A percentile compares a stretch with the other conserved stretches of the same genome.
Evolutionary conservation across 2,329 filamentous ascomycete genomes (phyloP).

Genomic region (Leptographium radiaticola): DNA sequence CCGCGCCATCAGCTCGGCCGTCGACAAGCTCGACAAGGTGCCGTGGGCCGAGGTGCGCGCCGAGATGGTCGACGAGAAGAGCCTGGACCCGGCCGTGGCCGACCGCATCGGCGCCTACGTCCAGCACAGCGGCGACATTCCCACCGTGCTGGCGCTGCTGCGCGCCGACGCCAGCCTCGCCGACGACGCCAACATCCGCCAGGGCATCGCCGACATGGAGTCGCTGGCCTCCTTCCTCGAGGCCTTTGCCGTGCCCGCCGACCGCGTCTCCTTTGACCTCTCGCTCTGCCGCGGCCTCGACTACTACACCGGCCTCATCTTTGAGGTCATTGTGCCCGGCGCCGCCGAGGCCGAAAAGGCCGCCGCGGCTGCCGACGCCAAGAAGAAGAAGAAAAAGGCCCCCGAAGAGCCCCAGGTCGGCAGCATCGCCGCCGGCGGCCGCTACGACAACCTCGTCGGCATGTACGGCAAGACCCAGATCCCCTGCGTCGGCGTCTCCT

Average conservation of each 20-base stretch:
- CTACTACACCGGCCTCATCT: conserved; percentile 64
- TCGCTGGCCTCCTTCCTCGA: conserved; percentile 73
- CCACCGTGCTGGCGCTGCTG: conserved; percentile 59
- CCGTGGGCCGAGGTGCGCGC: conserved; percentile 82
- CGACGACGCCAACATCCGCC: conserved; percentile 62
- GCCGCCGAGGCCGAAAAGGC: conserved; percentile 24
- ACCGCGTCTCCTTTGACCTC: conserved; percentile 76
- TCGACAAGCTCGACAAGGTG: conserved; percentile 89
- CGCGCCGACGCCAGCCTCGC: conserved; percentile 53
- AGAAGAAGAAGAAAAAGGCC: conserved; percentile 9
- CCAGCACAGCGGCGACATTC: conserved; percentile 13
- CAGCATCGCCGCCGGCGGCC: conserved; percentile 77
- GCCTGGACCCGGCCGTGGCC: conserved; percentile 60
- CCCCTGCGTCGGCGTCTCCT: conserved; percentile 84
- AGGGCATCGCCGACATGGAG: conserved; percentile 69
- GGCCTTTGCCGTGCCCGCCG: conserved; percentile 52
- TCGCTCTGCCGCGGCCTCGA: conserved; percentile 63
- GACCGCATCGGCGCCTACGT: conserved; percentile 82
- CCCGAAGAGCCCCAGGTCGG: conserved; percentile 48
- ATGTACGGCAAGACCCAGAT: conserved; percentile 87
- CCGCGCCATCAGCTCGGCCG: conserved; percentile 77
- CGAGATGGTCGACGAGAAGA: conserved; percentile 91
- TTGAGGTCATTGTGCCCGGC: conserved; percentile 48
- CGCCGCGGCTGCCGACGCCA: conserved; percentile 15
- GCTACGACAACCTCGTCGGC: conserved; percentile 85